Percentiles rank a stretch among this genome's conserved stretches.
phyloP scores from a whole-genome alignment of 768 basidiomycete species.

The Hypholoma sublateritium region DNA sequence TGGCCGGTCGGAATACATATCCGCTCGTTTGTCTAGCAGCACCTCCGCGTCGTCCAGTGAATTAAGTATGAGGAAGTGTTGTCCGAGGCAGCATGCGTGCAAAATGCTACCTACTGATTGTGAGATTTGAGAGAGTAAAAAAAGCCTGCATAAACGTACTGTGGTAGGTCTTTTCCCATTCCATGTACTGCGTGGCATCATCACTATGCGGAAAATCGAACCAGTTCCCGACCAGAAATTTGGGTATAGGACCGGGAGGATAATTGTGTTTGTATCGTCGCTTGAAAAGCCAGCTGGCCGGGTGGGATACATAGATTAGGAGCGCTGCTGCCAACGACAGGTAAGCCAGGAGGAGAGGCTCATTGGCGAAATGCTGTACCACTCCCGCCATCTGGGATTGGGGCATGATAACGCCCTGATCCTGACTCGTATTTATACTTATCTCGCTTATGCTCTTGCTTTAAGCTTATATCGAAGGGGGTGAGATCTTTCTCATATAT shows the following conservation, averaged over 20 bases:
- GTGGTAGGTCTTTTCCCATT: constrained; percentile 14
- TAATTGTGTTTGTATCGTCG: not conserved
- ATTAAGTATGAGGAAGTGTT: constrained; percentile 14
- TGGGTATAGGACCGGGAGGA: constrained; percentile 21
- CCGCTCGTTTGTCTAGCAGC: constrained; percentile 49
- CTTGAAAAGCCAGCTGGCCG: not conserved
- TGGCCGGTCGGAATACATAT: constrained; percentile 49
- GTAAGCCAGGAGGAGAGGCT: not conserved
- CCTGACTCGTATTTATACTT: too few relatives aligned
- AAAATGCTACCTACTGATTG: constrained; percentile 42
- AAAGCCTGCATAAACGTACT: not conserved
- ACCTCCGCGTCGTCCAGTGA: constrained; percentile 35
- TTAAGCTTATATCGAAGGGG: too few relatives aligned
- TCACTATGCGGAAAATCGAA: constrained; percentile 13
- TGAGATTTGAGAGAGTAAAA: too few relatives aligned
- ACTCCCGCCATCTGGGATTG: too few relatives aligned
- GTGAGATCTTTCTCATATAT: too few relatives aligned
- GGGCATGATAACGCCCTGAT: too few relatives aligned
- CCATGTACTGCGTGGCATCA: not conserved
- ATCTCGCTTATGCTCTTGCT: too few relatives aligned
- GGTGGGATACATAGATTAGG: not conserved
- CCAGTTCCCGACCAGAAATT: constrained; percentile 23
- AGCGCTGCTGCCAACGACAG: not conserved
- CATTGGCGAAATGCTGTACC: too few relatives aligned
- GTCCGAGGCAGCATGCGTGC: constrained; percentile 39